Conservation (phyloP, 768 basidiomycete species). For the Vararia minispora region DNA sequence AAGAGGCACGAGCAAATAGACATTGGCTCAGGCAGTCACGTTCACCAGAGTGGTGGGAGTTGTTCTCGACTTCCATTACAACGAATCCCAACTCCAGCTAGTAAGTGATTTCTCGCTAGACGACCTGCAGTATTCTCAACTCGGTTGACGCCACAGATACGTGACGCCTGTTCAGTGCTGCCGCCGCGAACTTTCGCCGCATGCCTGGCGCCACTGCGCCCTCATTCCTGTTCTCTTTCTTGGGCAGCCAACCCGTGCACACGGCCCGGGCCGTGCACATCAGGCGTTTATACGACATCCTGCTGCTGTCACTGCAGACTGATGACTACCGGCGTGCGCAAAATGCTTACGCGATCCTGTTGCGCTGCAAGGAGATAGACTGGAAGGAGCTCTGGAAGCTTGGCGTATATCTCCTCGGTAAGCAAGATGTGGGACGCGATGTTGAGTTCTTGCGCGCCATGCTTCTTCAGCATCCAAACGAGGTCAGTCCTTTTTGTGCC, state of each 20-base stretch:
- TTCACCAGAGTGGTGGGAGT: too few species aligned
- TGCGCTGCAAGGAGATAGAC: slow-evolving; percentile 65
- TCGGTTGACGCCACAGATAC: too few species aligned
- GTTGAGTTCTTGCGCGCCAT: slow-evolving; percentile 55
- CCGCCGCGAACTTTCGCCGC: too few species aligned
- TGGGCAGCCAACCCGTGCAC: slow-evolving; percentile 34
- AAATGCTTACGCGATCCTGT: slow-evolving; percentile 64
- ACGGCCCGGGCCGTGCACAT: slow-evolving; percentile 63
- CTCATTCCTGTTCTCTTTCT: slow-evolving; percentile 51
- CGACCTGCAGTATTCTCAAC: too few species aligned
- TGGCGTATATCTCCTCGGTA: slow-evolving; percentile 45
- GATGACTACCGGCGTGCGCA: slow-evolving; percentile 52
- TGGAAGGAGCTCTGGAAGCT: slow-evolving; percentile 67
- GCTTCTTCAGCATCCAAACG: slow-evolving; percentile 58
- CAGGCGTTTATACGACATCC: slow-evolving; percentile 60
- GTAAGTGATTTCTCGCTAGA: too few species aligned
- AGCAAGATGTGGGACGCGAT: slow-evolving; percentile 14
- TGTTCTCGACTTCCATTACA: too few species aligned
- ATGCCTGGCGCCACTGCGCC: too few species aligned
- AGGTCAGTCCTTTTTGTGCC: slow-evolving; percentile 30
- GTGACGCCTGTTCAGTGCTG: too few species aligned
- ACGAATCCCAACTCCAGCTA: too few species aligned
- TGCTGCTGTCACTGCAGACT: slow-evolving; percentile 61
- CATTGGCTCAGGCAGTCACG: too few species aligned
- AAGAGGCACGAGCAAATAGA: too few species aligned